Evolutionary conservation across 2,329 filamentous ascomycete species (phyloP), one percentile per base, ranked within the genome.

Genomic region (Diaporthe vexans): DNA sequence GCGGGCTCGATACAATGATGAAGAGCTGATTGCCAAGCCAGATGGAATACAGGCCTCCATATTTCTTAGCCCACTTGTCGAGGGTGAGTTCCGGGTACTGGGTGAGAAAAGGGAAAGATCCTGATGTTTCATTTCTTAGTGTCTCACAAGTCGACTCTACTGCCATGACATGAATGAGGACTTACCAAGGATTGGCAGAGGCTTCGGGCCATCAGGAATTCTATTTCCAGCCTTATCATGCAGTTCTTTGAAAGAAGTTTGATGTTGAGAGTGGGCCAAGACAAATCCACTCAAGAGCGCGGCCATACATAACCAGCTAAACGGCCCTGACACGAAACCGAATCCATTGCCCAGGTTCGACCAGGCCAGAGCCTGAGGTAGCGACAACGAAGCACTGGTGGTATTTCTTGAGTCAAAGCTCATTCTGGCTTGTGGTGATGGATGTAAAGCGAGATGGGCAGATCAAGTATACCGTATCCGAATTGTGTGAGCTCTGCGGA

Each of bases 21-120:
- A 59, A 59, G 21, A 71, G 40, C 13, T 58, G 68, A 29, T 71
- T 71, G 19, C 68, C 68, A 4, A 71, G 68, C 68, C 68, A 71
- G 9, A 71, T 8, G 26, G 68, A 71, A 5, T 71, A 71, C 7
- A 58, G 35, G 4, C 29, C 29, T 43, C 52, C 68, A 15, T 48
- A 70, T 24, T 29, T 51, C 46, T 35, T 67, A n/a, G 61, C 61
- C 61, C 61, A 67, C n/a, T 52, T 67, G 61, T 67, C 46, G 11
- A 67, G 61, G 19, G 21, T 67, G 4, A 67, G 46, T 21, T 67
- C 61, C n/a, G 61, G 61, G 29, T 67, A 67, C 11, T 51, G 19
- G 9, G 43, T 52, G 19, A 67, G 46, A 6, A 51, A 67, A 17
- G 61, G 46, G 6, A 67, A 67, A 46, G 61, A 67, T 26, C 61